Evolutionary conservation across 2,329 filamentous ascomycete species (phyloP).

Genomic region (Septoria linicola): DNA sequence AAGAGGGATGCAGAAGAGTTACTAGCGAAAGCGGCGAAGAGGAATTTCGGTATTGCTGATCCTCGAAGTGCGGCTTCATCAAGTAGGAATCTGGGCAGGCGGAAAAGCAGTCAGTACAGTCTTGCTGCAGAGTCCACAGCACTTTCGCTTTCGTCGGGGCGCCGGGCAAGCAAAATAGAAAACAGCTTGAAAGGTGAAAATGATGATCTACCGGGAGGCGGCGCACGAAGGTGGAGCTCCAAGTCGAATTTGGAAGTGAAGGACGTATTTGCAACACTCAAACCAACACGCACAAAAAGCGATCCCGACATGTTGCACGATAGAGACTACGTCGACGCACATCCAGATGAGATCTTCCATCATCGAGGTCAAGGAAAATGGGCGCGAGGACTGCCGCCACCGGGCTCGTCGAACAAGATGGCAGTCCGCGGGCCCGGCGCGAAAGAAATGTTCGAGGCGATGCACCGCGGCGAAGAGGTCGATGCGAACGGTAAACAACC

Average conservation of each 20-base stretch:
- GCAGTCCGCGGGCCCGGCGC: slow-evolving; percentile 34
- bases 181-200: slow-evolving; percentile 20
- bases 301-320: slow-evolving; percentile 24
- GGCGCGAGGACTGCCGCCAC: slow-evolving; percentile 31
- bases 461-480: slow-evolving; percentile 21
- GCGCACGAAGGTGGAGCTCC: slow-evolving; percentile 21
- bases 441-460: slow-evolving; percentile 14
- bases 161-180: slow-evolving; percentile 25
- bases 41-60: slow-evolving; percentile 5
- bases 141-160: slow-evolving; percentile 22
- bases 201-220: slow-evolving; percentile 21
- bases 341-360: slow-evolving; percentile 32
- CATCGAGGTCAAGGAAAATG: slow-evolving; percentile 32
- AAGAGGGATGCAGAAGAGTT: slow-evolving; percentile 8
- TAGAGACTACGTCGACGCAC: slow-evolving; percentile 28
- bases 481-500: slow-evolving; percentile 19
- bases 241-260: slow-evolving; percentile 13
- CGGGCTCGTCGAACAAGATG: slow-evolving; percentile 30
- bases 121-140: slow-evolving; percentile 12
- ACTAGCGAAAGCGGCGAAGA: slow-evolving; percentile 4
- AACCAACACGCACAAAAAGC: slow-evolving; percentile 15
- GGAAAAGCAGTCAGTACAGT: slow-evolving; percentile 20
- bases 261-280: slow-evolving; percentile 7
- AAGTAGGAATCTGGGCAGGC: neutral
- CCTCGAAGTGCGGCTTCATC: slow-evolving; percentile 2